These are phyloP conservation scores for Plenodomus tracheiphilus DNA, from an alignment of 2,329 filamentous ascomycete genomes.

Conservation along the genomic window DNA sequence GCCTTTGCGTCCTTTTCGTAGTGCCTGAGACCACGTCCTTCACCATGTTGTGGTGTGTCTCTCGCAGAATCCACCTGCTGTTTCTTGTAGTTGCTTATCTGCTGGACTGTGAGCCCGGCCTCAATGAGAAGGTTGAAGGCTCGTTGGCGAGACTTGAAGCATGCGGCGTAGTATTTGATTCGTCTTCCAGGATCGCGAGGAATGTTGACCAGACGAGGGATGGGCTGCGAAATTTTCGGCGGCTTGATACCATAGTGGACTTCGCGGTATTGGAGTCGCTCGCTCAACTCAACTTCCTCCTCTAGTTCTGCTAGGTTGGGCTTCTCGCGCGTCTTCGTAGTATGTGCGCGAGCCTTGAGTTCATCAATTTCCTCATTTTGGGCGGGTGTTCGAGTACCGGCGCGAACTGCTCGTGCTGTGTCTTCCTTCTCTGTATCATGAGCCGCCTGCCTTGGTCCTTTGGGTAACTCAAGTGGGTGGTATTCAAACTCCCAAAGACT, in stretches of 20 bases:
- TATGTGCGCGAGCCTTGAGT: constrained; percentile 19
- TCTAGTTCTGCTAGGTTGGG: constrained; percentile 30
- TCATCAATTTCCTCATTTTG: constrained; percentile 14
- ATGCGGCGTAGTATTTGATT: constrained; percentile 34
- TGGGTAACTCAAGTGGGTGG: constrained; percentile 28
- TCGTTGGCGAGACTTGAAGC: constrained; percentile 36
- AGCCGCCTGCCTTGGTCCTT: not conserved
- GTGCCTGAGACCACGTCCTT: constrained; percentile 23
- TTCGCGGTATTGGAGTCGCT: constrained; percentile 38
- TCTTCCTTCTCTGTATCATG: not conserved
- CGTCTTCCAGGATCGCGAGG: constrained; percentile 25
- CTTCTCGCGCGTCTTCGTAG: constrained; percentile 26
- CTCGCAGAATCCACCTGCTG: constrained; percentile 22
- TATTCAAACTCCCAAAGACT: constrained; percentile 41
- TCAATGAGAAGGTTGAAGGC: constrained; percentile 36
- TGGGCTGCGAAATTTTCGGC: constrained; percentile 23
- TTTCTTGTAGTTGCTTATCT: constrained; percentile 34
- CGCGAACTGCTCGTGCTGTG: not conserved
- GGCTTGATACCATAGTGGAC: constrained; percentile 36
- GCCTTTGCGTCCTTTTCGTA: constrained; percentile 30
- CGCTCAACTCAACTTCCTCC: constrained; percentile 26
- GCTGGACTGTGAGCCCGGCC: constrained; percentile 30
- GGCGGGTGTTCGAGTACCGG: not conserved
- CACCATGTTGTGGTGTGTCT: constrained; percentile 23
- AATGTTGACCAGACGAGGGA: constrained; percentile 38